Evolutionary conservation across 495 filamentous ascomycete species (phyloP).

Genomic region (Neurospora intermedia): DNA sequence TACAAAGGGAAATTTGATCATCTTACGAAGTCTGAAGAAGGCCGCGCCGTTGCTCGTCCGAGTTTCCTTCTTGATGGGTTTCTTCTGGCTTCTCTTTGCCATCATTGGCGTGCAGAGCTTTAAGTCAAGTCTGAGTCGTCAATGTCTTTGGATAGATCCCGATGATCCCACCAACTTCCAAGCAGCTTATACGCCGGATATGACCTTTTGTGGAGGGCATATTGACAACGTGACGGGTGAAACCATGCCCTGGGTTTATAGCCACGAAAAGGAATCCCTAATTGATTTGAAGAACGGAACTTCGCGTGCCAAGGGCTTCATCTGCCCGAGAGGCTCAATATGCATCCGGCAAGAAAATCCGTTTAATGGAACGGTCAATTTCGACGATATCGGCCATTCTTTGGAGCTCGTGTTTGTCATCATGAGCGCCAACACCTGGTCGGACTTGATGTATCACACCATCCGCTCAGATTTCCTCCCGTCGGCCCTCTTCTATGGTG

Average conservation of each 20-base stretch:
- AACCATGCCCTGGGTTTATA: slow-evolving; percentile 54
- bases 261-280: neutral
- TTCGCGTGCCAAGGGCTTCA: slow-evolving; percentile 66
- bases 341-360: slow-evolving; percentile 76
- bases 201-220: slow-evolving; percentile 83
- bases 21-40: slow-evolving; percentile 89
- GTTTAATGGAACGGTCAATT: slow-evolving; percentile 79
- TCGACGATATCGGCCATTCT: slow-evolving; percentile 88
- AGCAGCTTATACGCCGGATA: slow-evolving; percentile 38
- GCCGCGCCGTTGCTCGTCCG: slow-evolving; percentile 88
- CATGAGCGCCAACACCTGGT: slow-evolving; percentile 96
- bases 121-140: slow-evolving; percentile 83
- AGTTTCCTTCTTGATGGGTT: slow-evolving; percentile 90
- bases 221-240: slow-evolving; percentile 47
- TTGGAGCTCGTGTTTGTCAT: slow-evolving; percentile 95
- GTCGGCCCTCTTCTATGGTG: slow-evolving; percentile 74
- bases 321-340: slow-evolving; percentile 72
- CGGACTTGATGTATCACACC: slow-evolving; percentile 86
- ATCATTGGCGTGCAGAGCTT: slow-evolving; percentile 96
- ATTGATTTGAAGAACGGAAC: slow-evolving; percentile 18
- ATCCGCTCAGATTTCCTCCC: slow-evolving; percentile 84
- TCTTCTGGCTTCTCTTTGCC: slow-evolving; percentile 98
- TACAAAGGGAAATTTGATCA: slow-evolving; percentile 89
- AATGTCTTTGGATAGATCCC: slow-evolving; percentile 75
- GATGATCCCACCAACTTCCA: slow-evolving; percentile 32